Evolutionary conservation across 768 basidiomycete species (phyloP), one percentile per base, ranked within the genome.

Genomic region (Tylopilus rubrobrunneus): DNA sequence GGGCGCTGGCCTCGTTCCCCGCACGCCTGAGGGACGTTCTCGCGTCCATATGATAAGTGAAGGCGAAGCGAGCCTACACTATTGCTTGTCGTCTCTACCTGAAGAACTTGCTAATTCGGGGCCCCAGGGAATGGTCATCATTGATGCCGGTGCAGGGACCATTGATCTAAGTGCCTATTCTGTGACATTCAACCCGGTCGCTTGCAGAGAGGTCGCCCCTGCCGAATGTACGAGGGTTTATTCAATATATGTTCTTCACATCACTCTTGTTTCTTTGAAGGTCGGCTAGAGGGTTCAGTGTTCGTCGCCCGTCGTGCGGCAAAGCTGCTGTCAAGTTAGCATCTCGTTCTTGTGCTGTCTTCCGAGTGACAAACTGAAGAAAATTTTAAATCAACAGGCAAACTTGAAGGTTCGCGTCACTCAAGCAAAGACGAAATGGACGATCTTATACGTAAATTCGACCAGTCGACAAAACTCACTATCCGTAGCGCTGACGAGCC

Each of bases 241-340:
- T 6, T 8, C 39, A 19, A 37, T 10, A 19, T n/a, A 9, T 5
- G 6, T 39, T 19, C 39, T 10, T 39, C 8, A 17, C 37, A 23
- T 23, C 8, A 23, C 10, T 44, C 19, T 12, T 27, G 1, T 37
- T 34, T 19, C 19, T 42, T n/a, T 27, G 12, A 34, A 78, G 78
- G 76, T 63, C 70, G 71, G 23, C 69, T 79, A 37, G 65, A 73
- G 42, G 79, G 79, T 9, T 78, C 79, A 0, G 68, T 78, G 1
- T 78, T 77, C 49, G 76, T 81, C n/a, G 77, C 67, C 14, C 67
- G 68, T 19, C 70, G 73, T 23, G 77, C 76, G 1, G 57, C 58
- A 0, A 52, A 56, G 14, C 68, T 71, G 57, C 60, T 79, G 2
- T 56, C 64, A 52, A 56, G 78, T 77, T 51, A 52, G 45, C 43